phyloP scores from a whole-genome alignment of 805 yeast genomes.

The Candida sonorensis region DNA sequence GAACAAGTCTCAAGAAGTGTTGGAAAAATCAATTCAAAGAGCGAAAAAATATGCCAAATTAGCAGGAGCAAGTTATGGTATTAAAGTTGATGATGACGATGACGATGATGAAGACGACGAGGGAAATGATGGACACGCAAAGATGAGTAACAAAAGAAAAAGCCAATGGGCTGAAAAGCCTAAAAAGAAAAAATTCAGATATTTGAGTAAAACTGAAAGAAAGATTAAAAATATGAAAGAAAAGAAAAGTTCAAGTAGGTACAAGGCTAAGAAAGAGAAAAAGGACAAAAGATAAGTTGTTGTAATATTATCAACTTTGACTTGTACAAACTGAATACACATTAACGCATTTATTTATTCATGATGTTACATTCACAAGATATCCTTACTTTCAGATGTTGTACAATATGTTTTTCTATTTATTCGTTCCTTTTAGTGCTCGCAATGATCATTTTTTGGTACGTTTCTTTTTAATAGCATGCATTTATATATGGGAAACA shows the following conservation, averaged over 20 bases:
- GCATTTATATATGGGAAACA: too few relatives aligned
- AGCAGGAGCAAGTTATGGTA: constrained; percentile 44
- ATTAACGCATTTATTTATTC: too few relatives aligned
- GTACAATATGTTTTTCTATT: too few relatives aligned
- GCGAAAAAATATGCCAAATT: constrained; percentile 80
- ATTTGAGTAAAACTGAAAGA: constrained; percentile 77
- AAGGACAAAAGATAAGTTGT: constrained; percentile 15
- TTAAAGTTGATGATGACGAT: constrained; percentile 35
- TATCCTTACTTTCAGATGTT: too few relatives aligned
- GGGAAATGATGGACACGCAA: too few relatives aligned
- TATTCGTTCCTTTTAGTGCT: too few relatives aligned
- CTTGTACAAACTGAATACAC: too few relatives aligned
- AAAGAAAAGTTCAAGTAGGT: constrained; percentile 28
- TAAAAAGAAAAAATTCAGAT: constrained; percentile 80
- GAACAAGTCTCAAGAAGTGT: constrained; percentile 56
- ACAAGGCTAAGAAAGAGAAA: constrained; percentile 26
- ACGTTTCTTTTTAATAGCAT: too few relatives aligned
- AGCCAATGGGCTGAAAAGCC: constrained; percentile 16
- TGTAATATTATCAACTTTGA: too few relatives aligned
- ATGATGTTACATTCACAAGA: too few relatives aligned
- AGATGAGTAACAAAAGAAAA: constrained; percentile 12
- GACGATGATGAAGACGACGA: constrained; percentile 32
- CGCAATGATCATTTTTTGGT: too few relatives aligned
- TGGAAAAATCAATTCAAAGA: constrained; percentile 66
- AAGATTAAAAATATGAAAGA: constrained; percentile 41